Percentiles rank a stretch among this genome's conserved stretches.
Conservation (phyloP, 495 filamentous ascomycete species). For the Penicillium nucicola region DNA sequence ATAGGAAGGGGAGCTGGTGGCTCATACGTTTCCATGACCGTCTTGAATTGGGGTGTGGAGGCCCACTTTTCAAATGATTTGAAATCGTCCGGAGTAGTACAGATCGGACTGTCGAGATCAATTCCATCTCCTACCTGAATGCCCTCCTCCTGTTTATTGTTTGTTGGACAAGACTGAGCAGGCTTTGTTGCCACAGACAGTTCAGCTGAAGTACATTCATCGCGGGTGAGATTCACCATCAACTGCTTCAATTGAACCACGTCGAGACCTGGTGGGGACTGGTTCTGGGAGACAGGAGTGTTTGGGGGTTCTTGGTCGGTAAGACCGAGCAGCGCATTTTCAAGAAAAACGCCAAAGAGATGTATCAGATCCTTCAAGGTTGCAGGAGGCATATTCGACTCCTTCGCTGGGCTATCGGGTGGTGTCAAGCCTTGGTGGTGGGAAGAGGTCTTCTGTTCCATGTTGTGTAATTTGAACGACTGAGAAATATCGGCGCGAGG, state of each 20-base stretch:
- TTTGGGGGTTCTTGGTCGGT: slow-evolving; percentile 13
- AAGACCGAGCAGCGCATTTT: slow-evolving; percentile 10
- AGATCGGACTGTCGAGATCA: slow-evolving; percentile 19
- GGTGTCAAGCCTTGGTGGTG: slow-evolving; percentile 7
- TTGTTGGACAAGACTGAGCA: not conserved
- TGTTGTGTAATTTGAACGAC: slow-evolving; percentile 5
- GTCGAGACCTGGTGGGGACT: slow-evolving; percentile 5
- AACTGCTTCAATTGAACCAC: slow-evolving; percentile 11
- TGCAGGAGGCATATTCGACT: not conserved
- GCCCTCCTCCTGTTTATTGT: slow-evolving; percentile 6
- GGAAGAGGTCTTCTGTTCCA: slow-evolving; percentile 3
- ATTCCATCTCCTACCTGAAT: slow-evolving; percentile 9
- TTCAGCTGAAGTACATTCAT: slow-evolving; percentile 2
- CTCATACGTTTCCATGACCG: slow-evolving; percentile 19
- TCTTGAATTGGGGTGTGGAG: slow-evolving; percentile 18
- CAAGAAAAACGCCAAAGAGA: slow-evolving; percentile 8
- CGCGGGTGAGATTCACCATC: slow-evolving; percentile 5
- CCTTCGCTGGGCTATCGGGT: slow-evolving; percentile 3
- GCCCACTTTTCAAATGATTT: slow-evolving; percentile 22
- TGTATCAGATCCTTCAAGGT: not conserved
- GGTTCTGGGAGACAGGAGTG: slow-evolving; percentile 9
- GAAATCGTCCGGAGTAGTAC: slow-evolving; percentile 22
- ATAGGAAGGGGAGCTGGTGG: slow-evolving; percentile 7
- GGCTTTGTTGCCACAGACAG: not conserved
- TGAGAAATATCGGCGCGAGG: slow-evolving; percentile 1